phyloP scores from a whole-genome alignment of 2,329 filamentous ascomycete species.

The Coniochaeta sp. region DNA sequence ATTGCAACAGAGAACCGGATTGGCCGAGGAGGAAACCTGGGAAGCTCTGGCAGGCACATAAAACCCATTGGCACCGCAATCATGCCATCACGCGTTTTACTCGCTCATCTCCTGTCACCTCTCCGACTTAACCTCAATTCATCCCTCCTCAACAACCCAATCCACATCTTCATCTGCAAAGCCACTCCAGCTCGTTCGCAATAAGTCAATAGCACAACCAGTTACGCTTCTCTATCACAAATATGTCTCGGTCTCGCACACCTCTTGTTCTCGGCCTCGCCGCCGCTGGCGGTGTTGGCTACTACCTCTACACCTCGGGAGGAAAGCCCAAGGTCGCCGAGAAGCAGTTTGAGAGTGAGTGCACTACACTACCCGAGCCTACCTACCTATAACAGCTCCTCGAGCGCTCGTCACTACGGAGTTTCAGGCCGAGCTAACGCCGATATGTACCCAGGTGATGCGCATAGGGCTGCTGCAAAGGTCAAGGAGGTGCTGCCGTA shows the following conservation, averaged over 20 bases:
- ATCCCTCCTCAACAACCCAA: background rate
- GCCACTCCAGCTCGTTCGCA: background rate
- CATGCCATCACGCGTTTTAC: slow-evolving; percentile 1
- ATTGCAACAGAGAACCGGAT: background rate
- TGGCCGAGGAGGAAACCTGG: background rate
- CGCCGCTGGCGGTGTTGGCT: slow-evolving; percentile 64
- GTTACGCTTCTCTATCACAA: slow-evolving; percentile 8
- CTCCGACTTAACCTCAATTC: background rate
- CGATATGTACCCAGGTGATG: slow-evolving; percentile 59
- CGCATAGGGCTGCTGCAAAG: slow-evolving; percentile 59
- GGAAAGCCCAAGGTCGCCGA: slow-evolving; percentile 76
- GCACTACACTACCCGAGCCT: background rate
- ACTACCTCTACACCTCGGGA: slow-evolving; percentile 87
- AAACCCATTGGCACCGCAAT: background rate
- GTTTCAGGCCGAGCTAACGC: background rate
- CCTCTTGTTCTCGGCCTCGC: slow-evolving; percentile 51
- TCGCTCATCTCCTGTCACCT: slow-evolving; percentile 1
- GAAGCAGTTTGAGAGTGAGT: slow-evolving; percentile 77
- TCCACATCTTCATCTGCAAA: background rate
- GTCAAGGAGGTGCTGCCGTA: slow-evolving; percentile 59
- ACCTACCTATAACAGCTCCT: background rate
- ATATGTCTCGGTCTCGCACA: slow-evolving; percentile 39
- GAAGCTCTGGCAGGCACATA: background rate
- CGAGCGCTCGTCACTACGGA: background rate
- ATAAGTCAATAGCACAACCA: background rate